Conservation (phyloP, 2,329 filamentous ascomycete genomes). For the Colletotrichum scovillei region DNA sequence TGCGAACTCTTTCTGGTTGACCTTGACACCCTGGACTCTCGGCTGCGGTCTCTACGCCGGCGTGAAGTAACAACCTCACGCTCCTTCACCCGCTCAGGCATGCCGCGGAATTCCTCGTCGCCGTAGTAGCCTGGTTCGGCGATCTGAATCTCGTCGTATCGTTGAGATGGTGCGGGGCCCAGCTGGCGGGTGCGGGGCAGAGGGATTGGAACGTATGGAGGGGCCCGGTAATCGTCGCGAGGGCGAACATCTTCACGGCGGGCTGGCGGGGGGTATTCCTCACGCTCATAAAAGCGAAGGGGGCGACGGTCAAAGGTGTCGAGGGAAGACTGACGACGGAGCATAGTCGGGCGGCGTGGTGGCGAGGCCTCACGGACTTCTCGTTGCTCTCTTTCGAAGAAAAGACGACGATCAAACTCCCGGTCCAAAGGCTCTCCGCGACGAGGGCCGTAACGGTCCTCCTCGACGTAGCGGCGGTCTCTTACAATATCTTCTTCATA, state of each 20-base stretch:
- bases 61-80: constrained; percentile 66
- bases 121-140: constrained; percentile 76
- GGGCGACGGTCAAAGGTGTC: constrained; percentile 90
- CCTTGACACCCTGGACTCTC: constrained; percentile 53
- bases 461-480: constrained; percentile 67
- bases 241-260: constrained; percentile 56
- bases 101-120: constrained; percentile 77
- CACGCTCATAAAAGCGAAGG: constrained; percentile 62
- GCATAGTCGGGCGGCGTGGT: constrained; percentile 71
- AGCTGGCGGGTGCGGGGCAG: constrained; percentile 72
- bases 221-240: constrained; percentile 65
- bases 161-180: constrained; percentile 65
- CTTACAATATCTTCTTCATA: constrained; percentile 60
- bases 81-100: constrained; percentile 70
- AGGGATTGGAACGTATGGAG: constrained; percentile 71
- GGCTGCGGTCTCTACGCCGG: constrained; percentile 57
- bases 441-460: constrained; percentile 56
- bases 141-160: constrained; percentile 74
- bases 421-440: constrained; percentile 44
- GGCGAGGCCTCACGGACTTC: constrained; percentile 64
- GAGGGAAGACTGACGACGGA: constrained; percentile 87
- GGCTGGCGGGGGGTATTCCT: constrained; percentile 72
- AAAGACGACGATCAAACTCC: constrained; percentile 66
- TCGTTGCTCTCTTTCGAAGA: constrained; percentile 63
- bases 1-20: constrained; percentile 51